phyloP scores from a whole-genome alignment of 2,329 filamentous ascomycete species.

The Sporothrix schenckii region DNA sequence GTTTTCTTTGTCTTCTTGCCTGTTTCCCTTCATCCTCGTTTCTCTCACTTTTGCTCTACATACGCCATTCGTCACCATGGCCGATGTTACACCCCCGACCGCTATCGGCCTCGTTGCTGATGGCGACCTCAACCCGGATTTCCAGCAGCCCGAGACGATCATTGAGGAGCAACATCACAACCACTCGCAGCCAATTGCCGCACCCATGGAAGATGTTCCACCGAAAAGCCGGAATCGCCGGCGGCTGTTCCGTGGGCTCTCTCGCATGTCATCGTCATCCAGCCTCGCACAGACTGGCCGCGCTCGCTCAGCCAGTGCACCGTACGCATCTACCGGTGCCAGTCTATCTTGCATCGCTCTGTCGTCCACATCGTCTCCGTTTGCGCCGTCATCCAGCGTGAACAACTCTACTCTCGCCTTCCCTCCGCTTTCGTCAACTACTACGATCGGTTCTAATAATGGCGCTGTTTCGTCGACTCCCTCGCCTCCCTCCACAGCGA shows the following conservation, averaged over 20 bases:
- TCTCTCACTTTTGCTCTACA: neutral
- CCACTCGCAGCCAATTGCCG: conserved; percentile 23
- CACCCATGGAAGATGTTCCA: conserved; percentile 32
- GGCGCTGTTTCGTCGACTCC: neutral
- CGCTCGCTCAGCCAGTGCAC: conserved; percentile 67
- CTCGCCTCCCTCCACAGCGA: conserved; percentile 41
- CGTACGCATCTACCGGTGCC: conserved; percentile 58
- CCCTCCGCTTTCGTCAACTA: conserved; percentile 41
- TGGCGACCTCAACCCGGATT: neutral
- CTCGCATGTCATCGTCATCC: conserved; percentile 80
- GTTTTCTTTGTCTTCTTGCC: neutral
- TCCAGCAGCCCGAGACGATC: conserved; percentile 35
- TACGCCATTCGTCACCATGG: conserved; percentile 13
- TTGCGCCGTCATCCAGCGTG: conserved; percentile 44
- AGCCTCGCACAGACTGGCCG: conserved; percentile 68
- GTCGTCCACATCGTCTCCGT: conserved; percentile 49
- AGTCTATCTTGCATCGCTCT: conserved; percentile 61
- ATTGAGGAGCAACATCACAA: conserved; percentile 28
- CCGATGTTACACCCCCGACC: neutral
- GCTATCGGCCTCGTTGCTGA: conserved; percentile 6
- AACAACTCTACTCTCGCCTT: conserved; percentile 35
- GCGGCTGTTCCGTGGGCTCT: conserved; percentile 71
- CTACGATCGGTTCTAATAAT: conserved; percentile 34
- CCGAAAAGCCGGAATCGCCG: conserved; percentile 58
- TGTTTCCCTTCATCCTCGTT: too few species aligned